Percentiles rank a stretch among this genome's conserved stretches.
phyloP scores from a whole-genome alignment of 768 basidiomycete species.

The Phlegmacium glaucopus region DNA sequence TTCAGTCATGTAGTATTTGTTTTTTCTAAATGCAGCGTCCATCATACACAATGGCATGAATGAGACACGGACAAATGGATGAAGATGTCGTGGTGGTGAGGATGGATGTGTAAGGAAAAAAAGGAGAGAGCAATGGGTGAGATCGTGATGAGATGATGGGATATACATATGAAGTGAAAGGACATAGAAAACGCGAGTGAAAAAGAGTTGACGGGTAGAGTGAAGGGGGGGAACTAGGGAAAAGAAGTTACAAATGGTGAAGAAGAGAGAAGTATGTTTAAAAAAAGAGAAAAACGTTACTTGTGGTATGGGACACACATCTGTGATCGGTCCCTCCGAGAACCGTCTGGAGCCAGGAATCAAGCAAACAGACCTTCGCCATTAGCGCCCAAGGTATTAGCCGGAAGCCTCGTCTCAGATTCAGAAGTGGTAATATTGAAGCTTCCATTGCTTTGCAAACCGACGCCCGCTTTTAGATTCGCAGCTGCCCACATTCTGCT shows the following conservation, averaged over 20 bases:
- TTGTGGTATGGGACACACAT: not conserved
- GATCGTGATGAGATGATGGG: not conserved
- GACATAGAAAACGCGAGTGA: not conserved
- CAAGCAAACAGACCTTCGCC: not conserved
- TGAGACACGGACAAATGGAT: too few relatives aligned
- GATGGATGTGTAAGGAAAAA: constrained; percentile 2
- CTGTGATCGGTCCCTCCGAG: not conserved
- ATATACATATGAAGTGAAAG: constrained; percentile 1
- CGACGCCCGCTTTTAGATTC: constrained; percentile 22
- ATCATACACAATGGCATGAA: too few relatives aligned
- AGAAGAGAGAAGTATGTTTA: not conserved
- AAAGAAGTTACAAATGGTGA: not conserved
- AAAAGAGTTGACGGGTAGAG: constrained; percentile 2
- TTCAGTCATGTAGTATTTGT: too few relatives aligned
- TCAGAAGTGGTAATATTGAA: not conserved
- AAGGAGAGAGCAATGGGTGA: not conserved
- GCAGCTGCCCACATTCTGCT: constrained; percentile 69
- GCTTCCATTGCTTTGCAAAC: constrained; percentile 11
- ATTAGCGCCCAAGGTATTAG: constrained; percentile 4
- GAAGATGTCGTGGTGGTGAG: not conserved
- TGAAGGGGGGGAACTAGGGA: not conserved
- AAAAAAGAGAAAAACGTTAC: not conserved
- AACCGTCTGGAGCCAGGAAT: not conserved
- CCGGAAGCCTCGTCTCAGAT: constrained; percentile 11
- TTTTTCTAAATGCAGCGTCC: too few relatives aligned